Conservation (phyloP, 768 basidiomycete species). For the Panellus pusillus region DNA sequence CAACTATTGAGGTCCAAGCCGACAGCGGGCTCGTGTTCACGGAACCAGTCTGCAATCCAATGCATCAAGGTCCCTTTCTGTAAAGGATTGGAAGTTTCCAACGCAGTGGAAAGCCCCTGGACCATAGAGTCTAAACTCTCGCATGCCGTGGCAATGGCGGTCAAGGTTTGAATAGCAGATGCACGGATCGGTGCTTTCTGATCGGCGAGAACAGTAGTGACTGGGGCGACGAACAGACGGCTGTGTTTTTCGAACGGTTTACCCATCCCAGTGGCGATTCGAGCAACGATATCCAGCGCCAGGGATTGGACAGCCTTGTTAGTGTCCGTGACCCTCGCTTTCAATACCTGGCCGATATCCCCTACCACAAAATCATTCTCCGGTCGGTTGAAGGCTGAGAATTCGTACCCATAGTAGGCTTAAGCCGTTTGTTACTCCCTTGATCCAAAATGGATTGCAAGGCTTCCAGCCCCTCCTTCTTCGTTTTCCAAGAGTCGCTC, state of each 20-base stretch:
- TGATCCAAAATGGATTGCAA: conserved; percentile 85
- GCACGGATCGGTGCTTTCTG: conserved; percentile 86
- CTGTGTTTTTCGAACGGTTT: conserved; percentile 91
- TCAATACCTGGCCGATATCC: conserved; percentile 87
- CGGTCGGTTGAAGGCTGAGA: conserved; percentile 5
- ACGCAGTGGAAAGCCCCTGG: conserved; percentile 69
- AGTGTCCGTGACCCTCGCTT: conserved; percentile 84
- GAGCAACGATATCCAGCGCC: conserved; percentile 86
- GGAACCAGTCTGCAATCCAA: conserved; percentile 83
- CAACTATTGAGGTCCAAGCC: conserved; percentile 71
- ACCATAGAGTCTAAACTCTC: conserved; percentile 85
- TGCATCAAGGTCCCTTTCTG: conserved; percentile 77
- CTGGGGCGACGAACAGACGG: conserved; percentile 70
- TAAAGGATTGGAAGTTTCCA: conserved; percentile 87
- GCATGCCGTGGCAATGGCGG: conserved; percentile 81
- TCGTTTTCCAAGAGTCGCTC: conserved; percentile 94
- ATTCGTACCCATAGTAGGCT: conserved; percentile 77
- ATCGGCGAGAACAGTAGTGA: conserved; percentile 86
- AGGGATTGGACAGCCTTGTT: conserved; percentile 93
- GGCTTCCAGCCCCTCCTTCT: conserved; percentile 91
- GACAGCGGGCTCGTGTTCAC: conserved; percentile 54
- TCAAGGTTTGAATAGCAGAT: conserved; percentile 75
- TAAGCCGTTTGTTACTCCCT: conserved; percentile 88
- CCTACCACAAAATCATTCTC: conserved; percentile 43
- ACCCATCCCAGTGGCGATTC: conserved; percentile 93